Evolutionary conservation across 2,329 filamentous ascomycete genomes (phyloP).

Genomic region (Aureobasidium sp.): DNA sequence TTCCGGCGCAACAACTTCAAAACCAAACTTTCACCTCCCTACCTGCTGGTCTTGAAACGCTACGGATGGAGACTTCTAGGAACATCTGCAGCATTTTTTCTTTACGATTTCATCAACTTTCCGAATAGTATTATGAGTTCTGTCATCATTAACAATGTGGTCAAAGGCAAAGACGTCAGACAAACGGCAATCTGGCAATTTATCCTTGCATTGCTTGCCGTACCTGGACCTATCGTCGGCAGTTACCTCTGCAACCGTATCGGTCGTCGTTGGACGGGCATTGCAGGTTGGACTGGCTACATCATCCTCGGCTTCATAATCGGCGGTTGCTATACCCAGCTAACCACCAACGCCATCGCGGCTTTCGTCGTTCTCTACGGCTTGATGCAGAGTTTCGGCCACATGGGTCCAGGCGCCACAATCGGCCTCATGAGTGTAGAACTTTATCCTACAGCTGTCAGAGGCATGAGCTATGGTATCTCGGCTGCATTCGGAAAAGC

Average conservation of each 20-base stretch:
- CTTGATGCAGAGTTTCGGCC: slow-evolving; percentile 44
- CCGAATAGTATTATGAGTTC: slow-evolving; percentile 40
- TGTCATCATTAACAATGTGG: slow-evolving; percentile 35
- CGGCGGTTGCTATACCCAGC: slow-evolving; percentile 41
- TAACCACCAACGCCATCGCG: slow-evolving; percentile 41
- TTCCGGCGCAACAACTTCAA: slow-evolving; percentile 45
- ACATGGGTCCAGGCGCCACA: slow-evolving; percentile 47
- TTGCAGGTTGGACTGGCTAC: slow-evolving; percentile 45
- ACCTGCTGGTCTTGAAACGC: slow-evolving; percentile 38
- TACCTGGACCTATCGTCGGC: slow-evolving; percentile 46
- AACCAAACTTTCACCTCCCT: slow-evolving; percentile 35
- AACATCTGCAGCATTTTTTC: slow-evolving; percentile 43
- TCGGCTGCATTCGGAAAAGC: slow-evolving; percentile 46
- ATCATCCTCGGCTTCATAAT: slow-evolving; percentile 47
- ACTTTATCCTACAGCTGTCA: slow-evolving; percentile 45
- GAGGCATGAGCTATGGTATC: slow-evolving; percentile 47
- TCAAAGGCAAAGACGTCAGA: slow-evolving; percentile 32
- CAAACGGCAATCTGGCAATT: slow-evolving; percentile 42
- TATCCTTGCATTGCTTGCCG: slow-evolving; percentile 37
- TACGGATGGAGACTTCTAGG: slow-evolving; percentile 40
- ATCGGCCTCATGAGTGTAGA: slow-evolving; percentile 46
- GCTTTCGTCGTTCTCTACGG: slow-evolving; percentile 49
- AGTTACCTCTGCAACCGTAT: slow-evolving; percentile 42
- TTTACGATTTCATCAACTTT: slow-evolving; percentile 41
- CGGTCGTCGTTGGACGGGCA: slow-evolving; percentile 45